Evolutionary conservation across 257 asterid species (phyloP).

Genomic region (Scutellaria minor): DNA sequence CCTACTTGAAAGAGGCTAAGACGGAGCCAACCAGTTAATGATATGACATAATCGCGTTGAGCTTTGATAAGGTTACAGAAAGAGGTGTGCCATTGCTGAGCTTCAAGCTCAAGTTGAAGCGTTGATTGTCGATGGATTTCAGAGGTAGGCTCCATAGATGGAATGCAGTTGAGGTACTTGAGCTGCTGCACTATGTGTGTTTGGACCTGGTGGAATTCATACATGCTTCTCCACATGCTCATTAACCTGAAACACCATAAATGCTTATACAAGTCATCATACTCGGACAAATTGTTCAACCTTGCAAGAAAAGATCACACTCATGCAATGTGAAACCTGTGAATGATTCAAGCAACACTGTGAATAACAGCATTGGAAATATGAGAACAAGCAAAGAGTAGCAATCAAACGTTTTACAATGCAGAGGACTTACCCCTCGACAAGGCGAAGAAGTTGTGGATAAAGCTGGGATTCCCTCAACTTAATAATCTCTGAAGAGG

Average conservation of each 20-base stretch:
- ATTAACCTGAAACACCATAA: conserved; percentile 53
- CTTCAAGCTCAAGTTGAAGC: conserved; percentile 96
- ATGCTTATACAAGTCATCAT: neutral
- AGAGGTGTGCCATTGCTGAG: conserved; percentile 92
- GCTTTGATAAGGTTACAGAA: conserved; percentile 85
- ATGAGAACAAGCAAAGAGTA: neutral
- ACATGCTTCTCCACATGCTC: conserved; percentile 99
- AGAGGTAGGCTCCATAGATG: conserved; percentile 70
- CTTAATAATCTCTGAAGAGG: conserved; percentile 80
- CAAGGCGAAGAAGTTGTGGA: conserved; percentile 79
- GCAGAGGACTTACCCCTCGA: conserved; percentile 69
- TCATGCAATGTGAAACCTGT: neutral
- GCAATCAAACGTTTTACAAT: neutral
- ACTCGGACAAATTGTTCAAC: too few species aligned
- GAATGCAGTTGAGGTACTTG: conserved; percentile 67
- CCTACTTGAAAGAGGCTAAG: conserved; percentile 84
- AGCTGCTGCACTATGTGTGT: conserved; percentile 95
- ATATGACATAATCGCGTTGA: conserved; percentile 82
- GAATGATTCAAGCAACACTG: neutral
- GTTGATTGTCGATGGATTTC: conserved; percentile 93
- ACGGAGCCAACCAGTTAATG: conserved; percentile 94
- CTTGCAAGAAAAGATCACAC: too few species aligned
- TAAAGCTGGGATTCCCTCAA: conserved; percentile 87
- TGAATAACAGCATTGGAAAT: neutral
- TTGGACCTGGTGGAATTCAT: conserved; percentile 94